Conservation (phyloP, 1,139 yeast genomes). For the Kodamaea anthophila region DNA sequence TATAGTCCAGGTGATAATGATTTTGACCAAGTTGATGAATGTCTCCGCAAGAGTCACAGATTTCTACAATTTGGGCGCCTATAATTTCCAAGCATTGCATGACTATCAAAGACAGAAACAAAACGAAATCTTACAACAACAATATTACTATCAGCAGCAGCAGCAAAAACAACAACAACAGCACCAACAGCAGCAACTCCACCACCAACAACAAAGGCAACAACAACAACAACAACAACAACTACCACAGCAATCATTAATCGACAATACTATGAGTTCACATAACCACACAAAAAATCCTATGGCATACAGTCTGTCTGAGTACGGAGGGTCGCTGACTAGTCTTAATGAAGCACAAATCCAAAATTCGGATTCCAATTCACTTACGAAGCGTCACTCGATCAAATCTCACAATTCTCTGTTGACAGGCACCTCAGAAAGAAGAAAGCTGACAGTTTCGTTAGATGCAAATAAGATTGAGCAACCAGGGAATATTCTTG, state of each 20-base stretch:
- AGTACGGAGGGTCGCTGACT: slow-evolving; percentile 1
- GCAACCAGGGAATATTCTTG: background rate
- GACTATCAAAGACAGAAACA: slow-evolving; percentile 40
- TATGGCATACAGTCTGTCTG: slow-evolving; percentile 1
- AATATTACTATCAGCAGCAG: slow-evolving; percentile 30
- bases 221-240: slow-evolving; percentile 2
- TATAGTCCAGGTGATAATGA: slow-evolving; percentile 57
- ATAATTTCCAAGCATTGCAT: slow-evolving; percentile 41
- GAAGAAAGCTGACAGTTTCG: slow-evolving; percentile 6
- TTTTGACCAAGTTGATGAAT: slow-evolving; percentile 29
- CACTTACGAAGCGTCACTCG: slow-evolving; percentile 4
- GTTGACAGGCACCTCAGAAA: slow-evolving; percentile 5
- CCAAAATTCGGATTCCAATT: slow-evolving; percentile 2
- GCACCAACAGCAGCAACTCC: slow-evolving; percentile 7
- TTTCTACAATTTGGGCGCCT: slow-evolving; percentile 34
- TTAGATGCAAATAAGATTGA: slow-evolving; percentile 3
- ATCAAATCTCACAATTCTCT: slow-evolving; percentile 6
- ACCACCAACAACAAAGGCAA: slow-evolving; percentile 3
- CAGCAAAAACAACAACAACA: slow-evolving; percentile 14
- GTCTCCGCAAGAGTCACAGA: slow-evolving; percentile 26
- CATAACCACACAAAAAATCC: background rate
- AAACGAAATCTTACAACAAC: slow-evolving; percentile 30
- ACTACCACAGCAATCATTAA: background rate
- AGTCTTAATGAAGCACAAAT: slow-evolving; percentile 1
- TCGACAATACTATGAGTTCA: too few species aligned